Percentiles rank a stretch among this genome's conserved stretches.
phyloP scores from a whole-genome alignment of 164 flowering plant genomes.

The Chimonanthus salicifolius region DNA sequence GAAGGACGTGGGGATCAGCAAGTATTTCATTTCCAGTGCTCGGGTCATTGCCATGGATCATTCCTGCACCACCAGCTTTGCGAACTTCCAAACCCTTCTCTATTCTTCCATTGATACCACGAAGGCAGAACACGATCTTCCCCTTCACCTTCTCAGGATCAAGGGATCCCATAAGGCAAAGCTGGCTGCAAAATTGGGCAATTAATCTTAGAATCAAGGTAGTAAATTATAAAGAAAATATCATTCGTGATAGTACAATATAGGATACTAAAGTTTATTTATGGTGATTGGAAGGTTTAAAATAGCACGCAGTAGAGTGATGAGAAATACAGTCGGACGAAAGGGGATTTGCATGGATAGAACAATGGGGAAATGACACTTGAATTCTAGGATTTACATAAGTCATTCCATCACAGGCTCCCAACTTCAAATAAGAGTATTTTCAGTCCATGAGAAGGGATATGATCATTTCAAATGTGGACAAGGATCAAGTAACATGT shows the following conservation, averaged over 20 bases:
- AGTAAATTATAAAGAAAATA: neutral
- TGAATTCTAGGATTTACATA: no score
- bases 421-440: no score
- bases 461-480: no score
- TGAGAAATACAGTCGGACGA: no score
- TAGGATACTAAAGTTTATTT: neutral
- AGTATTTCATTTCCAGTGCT: slow-evolving; percentile 26
- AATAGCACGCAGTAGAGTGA: no score
- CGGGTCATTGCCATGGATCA: slow-evolving; percentile 41
- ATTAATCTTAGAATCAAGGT: neutral
- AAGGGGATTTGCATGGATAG: no score
- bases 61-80: slow-evolving; percentile 50
- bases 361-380: no score
- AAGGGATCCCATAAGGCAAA: slow-evolving; percentile 28
- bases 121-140: slow-evolving; percentile 50
- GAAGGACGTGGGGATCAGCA: slow-evolving; percentile 45
- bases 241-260: neutral
- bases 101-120: slow-evolving; percentile 34
- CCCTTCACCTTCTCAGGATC: slow-evolving; percentile 50
- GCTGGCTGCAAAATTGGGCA: neutral
- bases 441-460: no score
- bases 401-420: no score
- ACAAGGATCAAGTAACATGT: no score
- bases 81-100: slow-evolving; percentile 33
- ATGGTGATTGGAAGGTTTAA: no score